Conservation (phyloP, 257 asterid genomes). For the Gentiana macrophylla region DNA sequence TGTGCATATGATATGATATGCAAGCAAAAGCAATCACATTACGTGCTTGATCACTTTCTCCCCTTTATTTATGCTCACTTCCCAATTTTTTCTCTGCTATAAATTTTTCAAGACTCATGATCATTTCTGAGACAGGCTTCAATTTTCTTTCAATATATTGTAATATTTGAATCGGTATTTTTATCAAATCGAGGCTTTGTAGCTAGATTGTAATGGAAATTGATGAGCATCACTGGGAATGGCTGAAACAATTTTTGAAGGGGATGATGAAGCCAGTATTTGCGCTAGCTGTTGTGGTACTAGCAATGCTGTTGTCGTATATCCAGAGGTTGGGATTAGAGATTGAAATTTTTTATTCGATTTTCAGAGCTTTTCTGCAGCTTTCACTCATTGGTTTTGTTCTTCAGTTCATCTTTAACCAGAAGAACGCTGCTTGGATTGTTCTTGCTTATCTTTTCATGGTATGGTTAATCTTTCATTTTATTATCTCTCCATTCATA, state of each 20-base stretch:
- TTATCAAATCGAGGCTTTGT: neutral
- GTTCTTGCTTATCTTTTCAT: slow-evolving; percentile 82
- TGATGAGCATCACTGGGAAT: slow-evolving; percentile 25
- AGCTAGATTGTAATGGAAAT: neutral
- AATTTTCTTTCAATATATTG: too few relatives aligned
- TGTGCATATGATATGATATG: too few relatives aligned
- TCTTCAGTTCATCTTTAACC: slow-evolving; percentile 72
- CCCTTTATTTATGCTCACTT: too few relatives aligned
- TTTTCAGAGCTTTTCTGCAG: slow-evolving; percentile 80
- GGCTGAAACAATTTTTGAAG: slow-evolving; percentile 50
- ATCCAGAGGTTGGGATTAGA: slow-evolving; percentile 65
- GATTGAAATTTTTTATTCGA: slow-evolving; percentile 63
- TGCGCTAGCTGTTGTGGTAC: slow-evolving; percentile 68
- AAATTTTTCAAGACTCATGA: too few relatives aligned
- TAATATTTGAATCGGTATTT: too few relatives aligned
- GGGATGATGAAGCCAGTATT: slow-evolving; percentile 85
- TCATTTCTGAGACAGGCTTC: too few relatives aligned
- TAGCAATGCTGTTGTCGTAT: slow-evolving; percentile 60
- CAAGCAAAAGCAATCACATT: too few relatives aligned
- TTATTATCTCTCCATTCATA: too few relatives aligned
- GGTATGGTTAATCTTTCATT: slow-evolving; percentile 24
- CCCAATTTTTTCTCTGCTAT: too few relatives aligned
- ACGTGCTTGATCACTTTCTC: too few relatives aligned
- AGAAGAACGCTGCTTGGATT: slow-evolving; percentile 54
- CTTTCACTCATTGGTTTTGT: slow-evolving; percentile 81